Evolutionary conservation across 345 rosid species (phyloP).

Genomic region (Rhizophora apiculata): DNA sequence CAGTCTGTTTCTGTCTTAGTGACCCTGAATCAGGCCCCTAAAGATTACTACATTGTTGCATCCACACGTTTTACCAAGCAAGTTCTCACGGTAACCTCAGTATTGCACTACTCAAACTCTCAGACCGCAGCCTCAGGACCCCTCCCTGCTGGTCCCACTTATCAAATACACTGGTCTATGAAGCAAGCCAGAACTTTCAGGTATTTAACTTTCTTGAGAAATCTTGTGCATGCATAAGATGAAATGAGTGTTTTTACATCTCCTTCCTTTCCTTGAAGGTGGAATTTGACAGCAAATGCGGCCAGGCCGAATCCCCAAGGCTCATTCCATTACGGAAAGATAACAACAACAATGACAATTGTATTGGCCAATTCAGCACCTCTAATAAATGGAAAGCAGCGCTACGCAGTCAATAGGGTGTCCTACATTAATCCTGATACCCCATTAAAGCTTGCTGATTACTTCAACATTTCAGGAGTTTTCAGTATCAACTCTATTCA

Average conservation of each 20-base stretch:
- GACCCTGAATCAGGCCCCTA: constrained; percentile 65
- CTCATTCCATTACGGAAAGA: constrained; percentile 78
- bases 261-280: constrained; percentile 32
- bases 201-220: constrained; percentile 25
- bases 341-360: constrained; percentile 47
- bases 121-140: constrained; percentile 59
- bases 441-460: constrained; percentile 83
- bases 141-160: constrained; percentile 51
- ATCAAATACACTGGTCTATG: constrained; percentile 66
- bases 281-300: constrained; percentile 91
- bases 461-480: constrained; percentile 65
- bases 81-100: constrained; percentile 47
- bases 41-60: constrained; percentile 80
- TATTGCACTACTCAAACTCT: constrained; percentile 70
- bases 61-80: constrained; percentile 50
- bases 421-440: constrained; percentile 73
- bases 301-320: constrained; percentile 99
- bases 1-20: constrained; percentile 76
- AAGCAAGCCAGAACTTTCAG: constrained; percentile 78
- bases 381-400: constrained; percentile 67
- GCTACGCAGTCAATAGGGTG: constrained; percentile 73
- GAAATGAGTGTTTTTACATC: neutral
- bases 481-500: constrained; percentile 53
- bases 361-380: constrained; percentile 74
- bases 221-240: neutral